Conservation (phyloP, 2,329 filamentous ascomycete genomes). For the Sporothrix sp. region DNA sequence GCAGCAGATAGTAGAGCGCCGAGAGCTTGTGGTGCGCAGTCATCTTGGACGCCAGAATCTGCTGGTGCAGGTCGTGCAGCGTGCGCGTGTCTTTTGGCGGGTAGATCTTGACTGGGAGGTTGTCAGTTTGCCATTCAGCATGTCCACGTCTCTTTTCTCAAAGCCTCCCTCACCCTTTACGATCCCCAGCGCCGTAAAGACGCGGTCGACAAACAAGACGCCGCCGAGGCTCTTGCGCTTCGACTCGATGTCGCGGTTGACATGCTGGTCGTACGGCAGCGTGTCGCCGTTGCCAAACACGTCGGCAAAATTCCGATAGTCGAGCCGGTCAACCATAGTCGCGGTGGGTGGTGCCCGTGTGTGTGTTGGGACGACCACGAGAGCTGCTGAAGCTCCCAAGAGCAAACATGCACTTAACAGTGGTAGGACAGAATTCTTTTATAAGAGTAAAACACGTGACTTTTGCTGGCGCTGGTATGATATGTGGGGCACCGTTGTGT, state of each 20-base stretch:
- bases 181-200: slow-evolving; percentile 61
- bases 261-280: slow-evolving; percentile 52
- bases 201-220: slow-evolving; percentile 68
- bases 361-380: too few species aligned
- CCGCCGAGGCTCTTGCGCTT: slow-evolving; percentile 60
- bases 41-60: slow-evolving; percentile 54
- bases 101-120: slow-evolving; percentile 44
- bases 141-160: too few species aligned
- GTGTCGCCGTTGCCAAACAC: slow-evolving; percentile 55
- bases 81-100: slow-evolving; percentile 61
- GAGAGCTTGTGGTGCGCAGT: slow-evolving; percentile 71
- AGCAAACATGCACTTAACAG: too few species aligned
- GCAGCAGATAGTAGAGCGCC: slow-evolving; percentile 72
- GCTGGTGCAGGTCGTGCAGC: slow-evolving; percentile 59
- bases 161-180: slow-evolving; percentile 44
- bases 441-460: too few species aligned
- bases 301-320: slow-evolving; percentile 56
- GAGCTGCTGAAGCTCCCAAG: too few species aligned
- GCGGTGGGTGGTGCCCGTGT: neutral
- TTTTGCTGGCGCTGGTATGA: neutral
- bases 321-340: slow-evolving; percentile 31
- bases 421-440: too few species aligned
- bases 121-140: neutral
- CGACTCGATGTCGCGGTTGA: slow-evolving; percentile 52
- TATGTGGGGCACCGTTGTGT: slow-evolving; percentile 7